A percentile compares a stretch with the other conserved stretches of the same genome.
These are phyloP conservation scores for Chaetomiaceae sp. DNA, from an alignment of 2,329 filamentous ascomycete species.

Conservation along the genomic window DNA sequence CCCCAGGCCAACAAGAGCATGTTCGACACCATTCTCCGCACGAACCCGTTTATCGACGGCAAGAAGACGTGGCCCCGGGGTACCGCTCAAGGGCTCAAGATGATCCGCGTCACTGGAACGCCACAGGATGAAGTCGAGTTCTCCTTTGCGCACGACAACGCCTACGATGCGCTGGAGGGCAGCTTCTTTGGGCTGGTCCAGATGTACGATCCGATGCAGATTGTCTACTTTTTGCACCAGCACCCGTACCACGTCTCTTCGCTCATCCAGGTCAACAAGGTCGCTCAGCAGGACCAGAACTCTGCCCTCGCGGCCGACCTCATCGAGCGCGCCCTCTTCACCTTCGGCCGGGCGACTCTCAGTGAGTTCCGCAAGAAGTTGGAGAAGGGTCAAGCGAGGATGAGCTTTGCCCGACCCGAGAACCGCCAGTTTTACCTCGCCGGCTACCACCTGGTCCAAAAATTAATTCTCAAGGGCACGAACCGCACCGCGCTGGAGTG, in stretches of 20 bases:
- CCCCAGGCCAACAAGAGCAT: conserved; percentile 61
- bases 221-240: conserved; percentile 69
- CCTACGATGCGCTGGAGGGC: conserved; percentile 69
- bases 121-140: conserved; percentile 58
- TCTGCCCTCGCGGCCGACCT: conserved; percentile 81
- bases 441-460: conserved; percentile 81
- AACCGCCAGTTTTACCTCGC: conserved; percentile 93
- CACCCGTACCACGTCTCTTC: conserved; percentile 90
- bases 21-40: conserved; percentile 64
- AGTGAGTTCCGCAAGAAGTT: conserved; percentile 75
- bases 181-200: conserved; percentile 78
- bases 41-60: conserved; percentile 80
- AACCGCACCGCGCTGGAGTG: conserved; percentile 92
- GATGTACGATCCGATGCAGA: conserved; percentile 73
- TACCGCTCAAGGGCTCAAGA: conserved; percentile 74
- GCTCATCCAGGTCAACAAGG: conserved; percentile 86
- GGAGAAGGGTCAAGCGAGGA: conserved; percentile 69
- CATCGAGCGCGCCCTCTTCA: conserved; percentile 85
- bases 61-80: conserved; percentile 82
- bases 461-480: conserved; percentile 83
- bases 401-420: conserved; percentile 77
- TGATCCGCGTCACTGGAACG: conserved; percentile 54
- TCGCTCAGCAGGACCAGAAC: conserved; percentile 88
- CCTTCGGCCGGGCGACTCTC: conserved; percentile 82
- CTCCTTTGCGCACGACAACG: conserved; percentile 66